phyloP scores from a whole-genome alignment of 176 grass and related monocot genomes.

The Oryza coarctata region DNA sequence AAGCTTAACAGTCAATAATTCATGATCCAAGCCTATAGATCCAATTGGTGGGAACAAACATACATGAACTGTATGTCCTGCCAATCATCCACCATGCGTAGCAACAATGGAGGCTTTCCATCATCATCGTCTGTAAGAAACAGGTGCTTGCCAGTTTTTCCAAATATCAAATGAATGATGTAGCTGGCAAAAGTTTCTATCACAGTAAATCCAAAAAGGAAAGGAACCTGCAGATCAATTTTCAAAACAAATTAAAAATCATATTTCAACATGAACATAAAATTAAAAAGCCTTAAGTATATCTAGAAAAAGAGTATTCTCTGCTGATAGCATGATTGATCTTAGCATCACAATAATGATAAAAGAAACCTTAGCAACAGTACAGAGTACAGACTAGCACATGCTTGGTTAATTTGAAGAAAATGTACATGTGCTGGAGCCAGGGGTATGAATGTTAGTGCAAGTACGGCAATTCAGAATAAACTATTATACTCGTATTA shows the following conservation, averaged over 20 bases:
- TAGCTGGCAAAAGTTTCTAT: conserved; percentile 76
- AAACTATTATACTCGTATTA: not conserved
- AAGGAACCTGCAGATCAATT: conserved; percentile 72
- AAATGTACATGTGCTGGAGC: not conserved
- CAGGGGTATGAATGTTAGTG: not conserved
- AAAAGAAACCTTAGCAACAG: not conserved
- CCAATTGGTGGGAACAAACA: conserved; percentile 21
- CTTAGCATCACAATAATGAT: not conserved
- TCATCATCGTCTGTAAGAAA: conserved; percentile 81
- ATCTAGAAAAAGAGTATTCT: not conserved
- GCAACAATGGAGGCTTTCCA: conserved; percentile 84
- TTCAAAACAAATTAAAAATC: not conserved
- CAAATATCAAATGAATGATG: conserved; percentile 95
- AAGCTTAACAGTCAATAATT: conserved; percentile 28
- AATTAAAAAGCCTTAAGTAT: conserved; percentile 6
- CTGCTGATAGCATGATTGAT: not conserved
- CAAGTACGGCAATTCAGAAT: not conserved
- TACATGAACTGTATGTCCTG: conserved; percentile 81
- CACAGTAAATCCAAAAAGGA: conserved; percentile 85
- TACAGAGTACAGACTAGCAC: not conserved
- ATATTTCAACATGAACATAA: not conserved
- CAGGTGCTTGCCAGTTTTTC: conserved; percentile 93
- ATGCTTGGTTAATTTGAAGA: not conserved
- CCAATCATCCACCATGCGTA: conserved; percentile 82
- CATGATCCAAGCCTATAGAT: conserved; percentile 31